A percentile compares a stretch with the other conserved stretches of the same genome.
These are phyloP conservation scores for Ascobolus immersus DNA, from an alignment of 495 filamentous ascomycete genomes.

Conservation along the genomic window DNA sequence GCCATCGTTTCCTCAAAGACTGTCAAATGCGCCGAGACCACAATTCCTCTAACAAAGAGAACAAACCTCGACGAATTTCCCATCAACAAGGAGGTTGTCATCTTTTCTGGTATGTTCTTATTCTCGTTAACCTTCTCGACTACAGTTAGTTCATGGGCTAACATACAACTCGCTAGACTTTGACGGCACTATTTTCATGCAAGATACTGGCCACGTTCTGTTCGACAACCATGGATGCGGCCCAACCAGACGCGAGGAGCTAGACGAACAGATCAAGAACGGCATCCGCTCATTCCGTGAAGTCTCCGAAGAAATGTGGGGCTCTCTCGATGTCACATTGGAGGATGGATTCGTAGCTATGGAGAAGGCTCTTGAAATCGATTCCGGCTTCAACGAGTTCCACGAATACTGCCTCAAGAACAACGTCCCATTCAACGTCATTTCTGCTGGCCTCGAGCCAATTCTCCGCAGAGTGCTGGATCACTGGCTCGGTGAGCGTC, in stretches of 20 bases:
- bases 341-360: constrained; percentile 51
- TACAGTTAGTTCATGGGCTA: too few relatives aligned
- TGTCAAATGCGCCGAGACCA: not conserved
- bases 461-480: constrained; percentile 36
- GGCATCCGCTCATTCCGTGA: constrained; percentile 46
- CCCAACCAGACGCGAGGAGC: constrained; percentile 24
- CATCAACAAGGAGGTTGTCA: not conserved
- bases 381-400: constrained; percentile 39
- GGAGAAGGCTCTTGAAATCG: constrained; percentile 36
- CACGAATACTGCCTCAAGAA: constrained; percentile 39
- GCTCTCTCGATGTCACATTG: constrained; percentile 39
- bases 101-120: not conserved
- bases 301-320: constrained; percentile 59
- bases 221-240: constrained; percentile 46
- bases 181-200: constrained; percentile 56
- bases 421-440: constrained; percentile 46
- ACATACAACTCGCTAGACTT: constrained; percentile 31
- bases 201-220: constrained; percentile 52
- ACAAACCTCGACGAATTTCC: not conserved
- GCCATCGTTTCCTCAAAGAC: not conserved
- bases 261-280: constrained; percentile 41
- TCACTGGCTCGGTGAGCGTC: constrained; percentile 35
- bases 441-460: constrained; percentile 46
- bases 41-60: not conserved
- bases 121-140: constrained; percentile 1